phyloP scores from a whole-genome alignment of 805 yeast genomes.

The Soucietia sequanensis region DNA sequence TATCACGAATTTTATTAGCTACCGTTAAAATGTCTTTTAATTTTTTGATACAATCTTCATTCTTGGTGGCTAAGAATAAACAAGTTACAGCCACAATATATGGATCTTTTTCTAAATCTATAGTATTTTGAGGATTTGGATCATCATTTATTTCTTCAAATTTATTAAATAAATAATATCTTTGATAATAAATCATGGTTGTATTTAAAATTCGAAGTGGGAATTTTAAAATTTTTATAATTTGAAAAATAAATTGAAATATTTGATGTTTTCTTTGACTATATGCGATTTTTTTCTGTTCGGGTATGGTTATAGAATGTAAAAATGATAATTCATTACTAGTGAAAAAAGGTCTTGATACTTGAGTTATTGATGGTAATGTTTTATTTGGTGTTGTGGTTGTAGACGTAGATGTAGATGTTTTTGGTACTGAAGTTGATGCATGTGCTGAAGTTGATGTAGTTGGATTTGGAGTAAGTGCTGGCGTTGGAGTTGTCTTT shows the following conservation, averaged over 20 bases:
- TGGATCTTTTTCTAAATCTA: constrained; percentile 40
- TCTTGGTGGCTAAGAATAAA: constrained; percentile 68
- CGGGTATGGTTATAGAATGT: constrained; percentile 52
- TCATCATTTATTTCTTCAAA: constrained; percentile 44
- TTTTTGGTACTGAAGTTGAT: too few species aligned
- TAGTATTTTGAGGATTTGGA: constrained; percentile 18
- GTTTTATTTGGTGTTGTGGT: too few species aligned
- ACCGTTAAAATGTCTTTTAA: constrained; percentile 58
- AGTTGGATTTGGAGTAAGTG: too few species aligned
- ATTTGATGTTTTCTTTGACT: constrained; percentile 54
- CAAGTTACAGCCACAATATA: constrained; percentile 68
- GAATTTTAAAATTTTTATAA: constrained; percentile 54
- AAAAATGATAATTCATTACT: constrained; percentile 50
- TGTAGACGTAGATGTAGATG: too few species aligned
- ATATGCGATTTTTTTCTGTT: constrained; percentile 41
- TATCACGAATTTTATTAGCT: constrained; percentile 40
- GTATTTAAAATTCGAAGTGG: constrained; percentile 71
- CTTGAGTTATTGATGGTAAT: constrained; percentile 26
- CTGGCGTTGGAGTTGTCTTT: too few species aligned
- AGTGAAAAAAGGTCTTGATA: constrained; percentile 63
- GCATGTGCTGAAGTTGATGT: too few species aligned
- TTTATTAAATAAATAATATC: constrained; percentile 63
- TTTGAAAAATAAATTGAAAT: constrained; percentile 51
- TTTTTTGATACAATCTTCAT: constrained; percentile 82
- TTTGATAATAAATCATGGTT: constrained; percentile 70